These are phyloP conservation scores for Periconia sp. DNA, from an alignment of 2,329 filamentous ascomycete genomes.

Conservation along the genomic window DNA sequence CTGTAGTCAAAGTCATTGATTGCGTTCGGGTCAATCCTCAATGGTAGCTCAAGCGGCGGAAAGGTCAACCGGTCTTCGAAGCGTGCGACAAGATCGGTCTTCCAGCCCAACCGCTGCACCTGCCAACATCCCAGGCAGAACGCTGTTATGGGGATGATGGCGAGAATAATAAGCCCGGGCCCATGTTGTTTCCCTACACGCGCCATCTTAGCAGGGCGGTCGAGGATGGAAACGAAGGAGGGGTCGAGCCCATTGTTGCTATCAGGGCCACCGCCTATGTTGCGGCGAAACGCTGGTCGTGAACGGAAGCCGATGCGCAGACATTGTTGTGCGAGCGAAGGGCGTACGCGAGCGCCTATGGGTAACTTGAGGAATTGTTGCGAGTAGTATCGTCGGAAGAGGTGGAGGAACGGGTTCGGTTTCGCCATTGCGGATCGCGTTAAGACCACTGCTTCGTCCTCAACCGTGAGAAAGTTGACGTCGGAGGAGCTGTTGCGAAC, in stretches of 20 bases:
- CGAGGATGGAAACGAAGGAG: slow-evolving; percentile 82
- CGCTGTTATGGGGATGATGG: slow-evolving; percentile 88
- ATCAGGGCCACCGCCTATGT: slow-evolving; percentile 52
- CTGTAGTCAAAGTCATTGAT: slow-evolving; percentile 92
- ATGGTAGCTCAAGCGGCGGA: slow-evolving; percentile 83
- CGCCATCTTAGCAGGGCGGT: slow-evolving; percentile 82
- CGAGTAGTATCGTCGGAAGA: slow-evolving; percentile 37
- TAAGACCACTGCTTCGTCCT: too few species aligned
- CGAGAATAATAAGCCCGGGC: slow-evolving; percentile 79
- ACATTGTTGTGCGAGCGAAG: slow-evolving; percentile 39
- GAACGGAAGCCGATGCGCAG: slow-evolving; percentile 31
- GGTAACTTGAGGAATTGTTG: slow-evolving; percentile 12
- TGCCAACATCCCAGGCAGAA: slow-evolving; percentile 95
- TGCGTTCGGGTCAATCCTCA: slow-evolving; percentile 79
- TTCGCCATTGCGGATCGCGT: slow-evolving; percentile 35
- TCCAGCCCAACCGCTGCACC: slow-evolving; percentile 90
- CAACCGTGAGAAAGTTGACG: slow-evolving; percentile 18
- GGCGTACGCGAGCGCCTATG: slow-evolving; percentile 12
- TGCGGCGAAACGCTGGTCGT: slow-evolving; percentile 26
- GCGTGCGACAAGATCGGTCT: slow-evolving; percentile 87
- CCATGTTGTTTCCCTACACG: slow-evolving; percentile 77
- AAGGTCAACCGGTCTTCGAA: slow-evolving; percentile 91
- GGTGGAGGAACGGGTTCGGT: slow-evolving; percentile 40
- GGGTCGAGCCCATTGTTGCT: slow-evolving; percentile 65
- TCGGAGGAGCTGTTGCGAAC: slow-evolving; percentile 11